Evolutionary conservation across 192 early-diverging fungal genomes (phyloP).

Genomic region (Polychytrium aggregatum): DNA sequence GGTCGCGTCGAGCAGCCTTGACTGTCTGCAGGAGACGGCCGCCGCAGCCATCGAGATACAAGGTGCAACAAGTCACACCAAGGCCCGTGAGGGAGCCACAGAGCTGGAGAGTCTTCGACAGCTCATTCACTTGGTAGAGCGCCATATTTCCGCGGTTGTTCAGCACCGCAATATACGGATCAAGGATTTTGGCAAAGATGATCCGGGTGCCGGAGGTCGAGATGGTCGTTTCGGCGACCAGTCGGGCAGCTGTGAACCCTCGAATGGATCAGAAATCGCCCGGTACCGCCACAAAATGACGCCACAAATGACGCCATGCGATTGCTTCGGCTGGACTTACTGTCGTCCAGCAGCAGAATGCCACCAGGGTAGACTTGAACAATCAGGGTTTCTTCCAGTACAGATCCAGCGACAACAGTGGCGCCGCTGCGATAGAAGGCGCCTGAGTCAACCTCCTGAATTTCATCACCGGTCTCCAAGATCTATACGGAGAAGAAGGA

Average conservation of each 20-base stretch:
- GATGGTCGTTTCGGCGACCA: no score
- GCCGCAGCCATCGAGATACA: constrained; percentile 38
- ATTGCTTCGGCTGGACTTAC: constrained; percentile 43
- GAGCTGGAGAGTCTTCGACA: constrained; percentile 15
- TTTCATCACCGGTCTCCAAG: constrained; percentile 68
- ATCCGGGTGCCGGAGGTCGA: constrained; percentile 41
- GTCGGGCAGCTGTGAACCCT: no score
- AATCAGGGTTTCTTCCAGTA: constrained; percentile 59
- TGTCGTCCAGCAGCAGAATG: constrained; percentile 56
- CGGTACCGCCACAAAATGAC: no score
- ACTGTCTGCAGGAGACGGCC: constrained; percentile 14
- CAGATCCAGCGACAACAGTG: constrained; percentile 64
- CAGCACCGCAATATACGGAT: constrained; percentile 71
- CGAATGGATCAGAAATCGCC: no score
- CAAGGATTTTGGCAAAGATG: constrained; percentile 59
- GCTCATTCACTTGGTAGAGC: constrained; percentile 47
- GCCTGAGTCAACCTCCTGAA: constrained; percentile 61
- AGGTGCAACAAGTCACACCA: constrained; percentile 20
- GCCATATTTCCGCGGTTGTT: constrained; percentile 49
- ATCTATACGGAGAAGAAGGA: constrained; percentile 47
- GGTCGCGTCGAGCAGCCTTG: no score
- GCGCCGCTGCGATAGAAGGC: constrained; percentile 66
- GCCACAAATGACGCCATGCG: no score
- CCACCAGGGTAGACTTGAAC: constrained; percentile 77
- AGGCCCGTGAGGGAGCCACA: constrained; percentile 19